Evolutionary conservation across 805 yeast genomes (phyloP).

Genomic region (Saturnispora gosingensis): DNA sequence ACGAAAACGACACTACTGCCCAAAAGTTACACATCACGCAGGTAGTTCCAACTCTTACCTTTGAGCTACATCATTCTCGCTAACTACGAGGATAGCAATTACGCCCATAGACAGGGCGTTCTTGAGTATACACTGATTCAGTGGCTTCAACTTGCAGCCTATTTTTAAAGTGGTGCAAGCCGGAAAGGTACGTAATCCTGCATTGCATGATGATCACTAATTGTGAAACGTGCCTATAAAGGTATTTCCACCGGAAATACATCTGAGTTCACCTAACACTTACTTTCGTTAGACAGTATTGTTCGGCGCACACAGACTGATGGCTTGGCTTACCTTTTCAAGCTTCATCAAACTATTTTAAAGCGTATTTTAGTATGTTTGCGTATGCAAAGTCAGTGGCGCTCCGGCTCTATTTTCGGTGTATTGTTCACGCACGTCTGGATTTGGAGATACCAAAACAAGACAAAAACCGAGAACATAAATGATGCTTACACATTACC

Average conservation of each 20-base stretch:
- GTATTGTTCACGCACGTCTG: background rate
- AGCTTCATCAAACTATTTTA: background rate
- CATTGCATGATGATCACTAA: background rate
- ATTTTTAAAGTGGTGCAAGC: background rate
- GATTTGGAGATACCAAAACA: background rate
- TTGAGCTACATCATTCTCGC: background rate
- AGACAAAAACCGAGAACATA: background rate
- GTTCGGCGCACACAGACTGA: background rate
- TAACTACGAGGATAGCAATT: background rate
- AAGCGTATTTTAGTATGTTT: too few species aligned
- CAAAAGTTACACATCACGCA: background rate
- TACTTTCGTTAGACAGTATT: too few species aligned
- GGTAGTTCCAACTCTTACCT: background rate
- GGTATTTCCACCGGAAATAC: too few species aligned
- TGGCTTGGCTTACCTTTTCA: background rate
- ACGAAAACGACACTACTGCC: background rate
- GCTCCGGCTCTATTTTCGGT: background rate
- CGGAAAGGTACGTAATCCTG: background rate
- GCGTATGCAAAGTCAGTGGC: background rate
- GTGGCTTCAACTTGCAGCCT: background rate
- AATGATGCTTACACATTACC: too few species aligned
- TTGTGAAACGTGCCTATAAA: background rate
- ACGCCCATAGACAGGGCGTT: background rate
- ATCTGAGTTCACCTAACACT: too few species aligned
- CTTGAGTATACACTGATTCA: background rate